A percentile compares a stretch with the other conserved stretches of the same genome.
phyloP scores from a whole-genome alignment of 2,329 filamentous ascomycete species.

The Phyllosticta citrichinensis region DNA sequence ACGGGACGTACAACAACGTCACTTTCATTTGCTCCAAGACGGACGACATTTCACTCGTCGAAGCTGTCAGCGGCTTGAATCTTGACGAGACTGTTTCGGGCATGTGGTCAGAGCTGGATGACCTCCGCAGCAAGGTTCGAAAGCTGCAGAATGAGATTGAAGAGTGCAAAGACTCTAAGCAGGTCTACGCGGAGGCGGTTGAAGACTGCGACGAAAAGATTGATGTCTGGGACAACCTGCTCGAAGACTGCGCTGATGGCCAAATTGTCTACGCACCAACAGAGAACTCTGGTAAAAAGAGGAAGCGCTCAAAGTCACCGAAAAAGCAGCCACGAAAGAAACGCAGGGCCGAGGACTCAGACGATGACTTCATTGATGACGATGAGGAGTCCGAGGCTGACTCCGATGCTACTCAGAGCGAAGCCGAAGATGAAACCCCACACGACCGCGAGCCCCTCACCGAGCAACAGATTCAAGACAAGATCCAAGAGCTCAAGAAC shows the following conservation, averaged over 20 bases:
- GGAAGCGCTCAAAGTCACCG: conserved; percentile 24
- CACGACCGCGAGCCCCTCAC: conserved; percentile 29
- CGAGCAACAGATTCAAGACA: conserved; percentile 28
- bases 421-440: conserved; percentile 14
- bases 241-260: conserved; percentile 30
- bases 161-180: conserved; percentile 25
- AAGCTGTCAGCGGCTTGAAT: conserved; percentile 32
- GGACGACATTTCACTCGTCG: conserved; percentile 46
- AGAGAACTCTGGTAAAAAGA: conserved; percentile 27
- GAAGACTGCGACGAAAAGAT: conserved; percentile 33
- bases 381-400: conserved; percentile 12
- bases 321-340: conserved; percentile 13
- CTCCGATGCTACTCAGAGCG: neutral
- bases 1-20: conserved; percentile 43
- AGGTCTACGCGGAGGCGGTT: conserved; percentile 23
- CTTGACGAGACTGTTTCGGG: conserved; percentile 24
- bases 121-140: conserved; percentile 17
- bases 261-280: conserved; percentile 33
- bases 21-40: conserved; percentile 56
- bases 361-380: conserved; percentile 14
- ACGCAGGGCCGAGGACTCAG: conserved; percentile 12
- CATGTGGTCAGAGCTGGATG: conserved; percentile 18
- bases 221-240: conserved; percentile 36
- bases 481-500: conserved; percentile 34
- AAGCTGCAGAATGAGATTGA: conserved; percentile 15